These are phyloP conservation scores for Pluteus cervinus DNA, from an alignment of 768 basidiomycete species.

Conservation along the genomic window DNA sequence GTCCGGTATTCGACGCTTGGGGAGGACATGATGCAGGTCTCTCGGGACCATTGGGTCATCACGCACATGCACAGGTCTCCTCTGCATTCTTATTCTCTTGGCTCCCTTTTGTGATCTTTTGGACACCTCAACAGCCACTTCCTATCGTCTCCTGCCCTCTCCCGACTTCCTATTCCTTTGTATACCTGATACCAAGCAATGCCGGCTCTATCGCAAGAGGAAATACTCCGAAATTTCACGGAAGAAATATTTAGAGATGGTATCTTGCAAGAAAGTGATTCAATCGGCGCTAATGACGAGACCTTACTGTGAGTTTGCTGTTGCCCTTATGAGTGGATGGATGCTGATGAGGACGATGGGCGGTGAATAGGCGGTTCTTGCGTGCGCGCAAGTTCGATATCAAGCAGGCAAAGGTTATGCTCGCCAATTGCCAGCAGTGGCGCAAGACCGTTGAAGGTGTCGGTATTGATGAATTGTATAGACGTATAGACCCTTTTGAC, in stretches of 20 bases:
- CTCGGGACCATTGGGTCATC: slow-evolving; percentile 3
- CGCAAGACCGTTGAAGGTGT: slow-evolving; percentile 54
- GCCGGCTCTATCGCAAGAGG: slow-evolving; percentile 15
- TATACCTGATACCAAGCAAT: slow-evolving; percentile 5
- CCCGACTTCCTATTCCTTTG: slow-evolving; percentile 2
- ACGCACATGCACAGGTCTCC: background rate
- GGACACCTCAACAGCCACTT: no score
- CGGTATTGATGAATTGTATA: slow-evolving; percentile 62
- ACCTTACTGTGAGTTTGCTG: slow-evolving; percentile 47
- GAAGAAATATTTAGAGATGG: slow-evolving; percentile 44
- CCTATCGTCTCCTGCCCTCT: no score
- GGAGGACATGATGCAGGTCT: no score
- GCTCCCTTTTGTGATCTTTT: background rate
- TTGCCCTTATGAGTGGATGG: background rate
- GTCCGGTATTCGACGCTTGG: no score
- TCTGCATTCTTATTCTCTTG: background rate
- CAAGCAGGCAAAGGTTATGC: slow-evolving; percentile 56
- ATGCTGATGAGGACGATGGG: slow-evolving; percentile 3
- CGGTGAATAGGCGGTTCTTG: slow-evolving; percentile 55
- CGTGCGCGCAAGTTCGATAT: slow-evolving; percentile 64
- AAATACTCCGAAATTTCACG: slow-evolving; percentile 45
- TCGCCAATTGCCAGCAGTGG: slow-evolving; percentile 64
- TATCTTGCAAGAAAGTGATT: slow-evolving; percentile 53
- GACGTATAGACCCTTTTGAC: slow-evolving; percentile 61
- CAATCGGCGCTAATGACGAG: slow-evolving; percentile 52